phyloP scores from a whole-genome alignment of 768 basidiomycete species.

The Ramaria rubella region DNA sequence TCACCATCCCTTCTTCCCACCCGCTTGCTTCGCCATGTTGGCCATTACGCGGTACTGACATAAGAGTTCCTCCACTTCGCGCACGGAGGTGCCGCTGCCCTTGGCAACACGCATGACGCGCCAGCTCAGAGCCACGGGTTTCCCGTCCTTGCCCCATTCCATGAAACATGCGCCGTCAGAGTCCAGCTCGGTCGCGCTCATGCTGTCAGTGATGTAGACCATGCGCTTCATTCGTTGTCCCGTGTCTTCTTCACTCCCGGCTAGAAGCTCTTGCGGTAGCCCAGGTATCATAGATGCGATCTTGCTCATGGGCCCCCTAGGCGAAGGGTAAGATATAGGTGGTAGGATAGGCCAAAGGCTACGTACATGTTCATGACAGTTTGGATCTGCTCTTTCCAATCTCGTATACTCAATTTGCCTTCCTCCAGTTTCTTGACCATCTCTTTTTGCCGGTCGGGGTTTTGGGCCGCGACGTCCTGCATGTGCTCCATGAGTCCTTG shows the following conservation, averaged over 20 bases:
- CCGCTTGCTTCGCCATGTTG: conserved; percentile 96
- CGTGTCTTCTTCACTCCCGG: conserved; percentile 92
- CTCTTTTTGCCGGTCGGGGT: conserved; percentile 96
- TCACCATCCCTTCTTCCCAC: conserved; percentile 92
- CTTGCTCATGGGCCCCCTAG: conserved; percentile 96
- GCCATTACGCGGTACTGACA: conserved; percentile 99
- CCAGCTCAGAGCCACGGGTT: conserved; percentile 82
- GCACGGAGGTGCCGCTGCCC: conserved; percentile 89
- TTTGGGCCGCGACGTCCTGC: conserved; percentile 89
- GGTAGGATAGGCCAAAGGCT: conserved; percentile 6
- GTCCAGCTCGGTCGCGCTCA: conserved; percentile 90
- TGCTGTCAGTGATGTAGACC: conserved; percentile 98
- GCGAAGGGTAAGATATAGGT: conserved; percentile 10
- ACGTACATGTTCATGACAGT: conserved; percentile 96
- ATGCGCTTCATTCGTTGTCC: conserved; percentile 88
- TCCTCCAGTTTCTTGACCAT: conserved; percentile 97
- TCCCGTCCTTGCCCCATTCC: conserved; percentile 75
- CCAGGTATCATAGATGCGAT: conserved; percentile 99
- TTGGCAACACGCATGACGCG: conserved; percentile 84
- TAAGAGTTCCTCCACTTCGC: conserved; percentile 96
- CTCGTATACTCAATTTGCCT: conserved; percentile 92
- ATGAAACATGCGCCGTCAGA: conserved; percentile 92
- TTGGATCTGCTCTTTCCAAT: conserved; percentile 96
- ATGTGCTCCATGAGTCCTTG: conserved; percentile 98
- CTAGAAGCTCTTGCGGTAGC: conserved; percentile 82